Conservation (phyloP, 208 protist genomes). For the Lotmaria passim region DNA sequence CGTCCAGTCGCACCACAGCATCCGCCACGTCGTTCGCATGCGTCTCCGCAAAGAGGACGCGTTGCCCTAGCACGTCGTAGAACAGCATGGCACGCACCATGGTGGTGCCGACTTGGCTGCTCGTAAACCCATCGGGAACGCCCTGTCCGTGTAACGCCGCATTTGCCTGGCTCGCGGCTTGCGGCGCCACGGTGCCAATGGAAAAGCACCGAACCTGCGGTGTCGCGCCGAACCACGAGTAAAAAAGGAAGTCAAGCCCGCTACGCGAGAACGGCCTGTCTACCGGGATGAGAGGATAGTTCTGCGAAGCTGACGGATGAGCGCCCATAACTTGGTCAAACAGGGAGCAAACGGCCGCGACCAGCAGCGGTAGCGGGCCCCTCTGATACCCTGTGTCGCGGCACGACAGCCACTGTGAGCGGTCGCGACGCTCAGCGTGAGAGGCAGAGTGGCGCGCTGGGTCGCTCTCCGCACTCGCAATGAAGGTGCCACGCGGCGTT, state of each 20-base stretch:
- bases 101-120: constrained; percentile 19
- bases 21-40: constrained; percentile 37
- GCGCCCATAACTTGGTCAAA: constrained; percentile 17
- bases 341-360: constrained; percentile 29
- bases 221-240: constrained; percentile 64
- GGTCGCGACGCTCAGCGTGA: background rate
- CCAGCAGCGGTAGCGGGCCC: constrained; percentile 27
- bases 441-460: constrained; percentile 10
- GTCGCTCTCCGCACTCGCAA: constrained; percentile 39
- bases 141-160: background rate
- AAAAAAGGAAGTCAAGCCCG: constrained; percentile 66
- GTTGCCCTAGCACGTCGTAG: constrained; percentile 72
- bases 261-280: background rate
- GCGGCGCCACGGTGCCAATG: constrained; percentile 39
- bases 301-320: background rate
- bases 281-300: constrained; percentile 16
- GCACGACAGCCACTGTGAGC: constrained; percentile 13
- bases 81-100: constrained; percentile 81
- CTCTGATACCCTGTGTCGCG: constrained; percentile 14
- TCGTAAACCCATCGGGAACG: constrained; percentile 5
- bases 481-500: constrained; percentile 9
- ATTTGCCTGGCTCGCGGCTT: background rate
- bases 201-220: constrained; percentile 66
- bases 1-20: constrained; percentile 44
- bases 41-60: constrained; percentile 81